phyloP scores from a whole-genome alignment of 306 rosid species.

The Acmispon strigosus region DNA sequence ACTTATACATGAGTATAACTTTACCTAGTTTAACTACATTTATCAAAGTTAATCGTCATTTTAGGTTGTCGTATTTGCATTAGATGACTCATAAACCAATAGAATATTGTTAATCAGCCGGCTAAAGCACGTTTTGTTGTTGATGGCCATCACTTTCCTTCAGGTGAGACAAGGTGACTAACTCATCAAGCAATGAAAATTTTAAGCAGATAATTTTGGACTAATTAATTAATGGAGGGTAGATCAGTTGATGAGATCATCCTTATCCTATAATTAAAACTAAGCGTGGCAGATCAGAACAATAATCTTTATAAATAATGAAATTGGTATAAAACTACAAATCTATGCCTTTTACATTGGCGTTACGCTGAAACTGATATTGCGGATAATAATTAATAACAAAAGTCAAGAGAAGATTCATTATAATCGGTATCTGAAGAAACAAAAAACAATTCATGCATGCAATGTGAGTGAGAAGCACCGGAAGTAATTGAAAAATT shows the following conservation, averaged over 20 bases:
- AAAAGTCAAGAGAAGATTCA: too few species aligned
- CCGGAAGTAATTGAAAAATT: too few species aligned
- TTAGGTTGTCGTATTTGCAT: neutral
- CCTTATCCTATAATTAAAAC: constrained; percentile 25
- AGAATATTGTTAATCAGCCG: constrained; percentile 8
- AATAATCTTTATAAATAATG: neutral
- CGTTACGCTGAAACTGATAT: neutral
- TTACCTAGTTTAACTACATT: neutral
- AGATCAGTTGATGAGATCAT: neutral
- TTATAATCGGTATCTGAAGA: neutral
- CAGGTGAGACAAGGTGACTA: constrained; percentile 20
- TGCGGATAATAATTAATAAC: neutral
- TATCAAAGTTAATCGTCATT: neutral
- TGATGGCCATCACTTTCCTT: constrained; percentile 27
- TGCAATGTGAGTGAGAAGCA: too few species aligned
- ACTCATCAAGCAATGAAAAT: constrained; percentile 5
- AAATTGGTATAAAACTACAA: neutral
- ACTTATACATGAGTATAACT: too few species aligned
- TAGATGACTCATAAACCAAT: constrained; percentile 46
- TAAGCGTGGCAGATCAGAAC: neutral
- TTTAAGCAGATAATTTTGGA: constrained; percentile 11
- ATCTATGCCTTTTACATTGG: neutral
- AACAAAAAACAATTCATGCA: neutral
- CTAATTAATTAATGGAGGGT: neutral
- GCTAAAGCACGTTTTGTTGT: neutral